phyloP scores from a whole-genome alignment of 2,329 filamentous ascomycete species.

The Metarhizium album region DNA sequence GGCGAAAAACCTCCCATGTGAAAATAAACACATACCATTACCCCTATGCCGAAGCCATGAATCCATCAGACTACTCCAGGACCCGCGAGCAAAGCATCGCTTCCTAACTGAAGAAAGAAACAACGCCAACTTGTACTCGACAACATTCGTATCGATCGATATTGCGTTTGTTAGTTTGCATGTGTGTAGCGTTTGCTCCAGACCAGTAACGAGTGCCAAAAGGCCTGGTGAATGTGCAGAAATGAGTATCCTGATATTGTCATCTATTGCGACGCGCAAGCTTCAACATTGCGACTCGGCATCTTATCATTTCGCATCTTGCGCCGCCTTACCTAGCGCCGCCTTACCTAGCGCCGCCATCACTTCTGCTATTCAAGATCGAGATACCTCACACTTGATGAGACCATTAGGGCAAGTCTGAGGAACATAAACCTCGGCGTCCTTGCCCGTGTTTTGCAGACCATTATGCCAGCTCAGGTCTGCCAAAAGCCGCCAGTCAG shows the following conservation, averaged over 20 bases:
- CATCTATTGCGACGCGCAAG: background rate
- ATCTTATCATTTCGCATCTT: background rate
- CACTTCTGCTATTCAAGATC: slow-evolving; percentile 23
- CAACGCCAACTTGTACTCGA: background rate
- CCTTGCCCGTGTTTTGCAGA: slow-evolving; percentile 85
- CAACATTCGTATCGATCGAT: background rate
- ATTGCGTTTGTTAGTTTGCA: background rate
- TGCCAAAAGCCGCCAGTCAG: slow-evolving; percentile 21
- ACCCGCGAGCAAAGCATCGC: background rate
- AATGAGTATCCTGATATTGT: background rate
- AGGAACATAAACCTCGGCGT: slow-evolving; percentile 91
- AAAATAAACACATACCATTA: background rate
- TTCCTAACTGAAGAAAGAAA: background rate
- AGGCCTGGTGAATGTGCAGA: background rate
- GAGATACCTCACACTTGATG: slow-evolving; percentile 83
- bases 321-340: background rate
- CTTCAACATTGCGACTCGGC: background rate
- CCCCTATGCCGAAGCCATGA: background rate
- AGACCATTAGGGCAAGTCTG: slow-evolving; percentile 90
- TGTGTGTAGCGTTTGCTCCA: background rate
- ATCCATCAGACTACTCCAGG: background rate
- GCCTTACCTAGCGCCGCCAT: background rate
- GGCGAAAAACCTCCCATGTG: background rate
- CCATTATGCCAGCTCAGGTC: slow-evolving; percentile 96
- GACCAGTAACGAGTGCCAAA: background rate